A percentile compares a stretch with the other conserved stretches of the same genome.
Conservation (phyloP, 305 asterid genomes). For the Fraxinus baroniana region DNA sequence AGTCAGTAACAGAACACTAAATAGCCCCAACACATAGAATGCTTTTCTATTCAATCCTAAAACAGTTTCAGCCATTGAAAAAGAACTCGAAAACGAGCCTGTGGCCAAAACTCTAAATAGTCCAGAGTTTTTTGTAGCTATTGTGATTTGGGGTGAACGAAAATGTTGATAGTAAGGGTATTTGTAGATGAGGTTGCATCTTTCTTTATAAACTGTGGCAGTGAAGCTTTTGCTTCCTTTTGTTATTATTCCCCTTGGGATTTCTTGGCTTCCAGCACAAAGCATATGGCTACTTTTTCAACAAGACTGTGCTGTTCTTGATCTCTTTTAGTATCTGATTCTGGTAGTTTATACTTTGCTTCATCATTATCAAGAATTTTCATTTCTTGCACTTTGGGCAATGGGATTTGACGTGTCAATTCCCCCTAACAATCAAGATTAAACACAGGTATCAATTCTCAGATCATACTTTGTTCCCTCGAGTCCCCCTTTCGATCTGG, state of each 20-base stretch:
- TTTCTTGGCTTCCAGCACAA: constrained; percentile 53
- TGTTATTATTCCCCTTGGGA: constrained; percentile 32
- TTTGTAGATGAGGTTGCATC: constrained; percentile 56
- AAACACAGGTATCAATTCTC: background rate
- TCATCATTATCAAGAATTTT: constrained; percentile 45
- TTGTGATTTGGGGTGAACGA: constrained; percentile 7
- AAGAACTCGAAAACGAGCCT: background rate
- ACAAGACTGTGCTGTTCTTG: constrained; percentile 16
- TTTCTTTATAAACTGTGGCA: constrained; percentile 45
- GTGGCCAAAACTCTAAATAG: background rate
- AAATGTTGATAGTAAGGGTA: constrained; percentile 29
- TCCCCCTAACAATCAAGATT: background rate
- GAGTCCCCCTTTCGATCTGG: background rate
- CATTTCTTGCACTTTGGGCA: constrained; percentile 46
- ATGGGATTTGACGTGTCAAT: constrained; percentile 22
- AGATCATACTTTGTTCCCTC: background rate
- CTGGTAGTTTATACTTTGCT: constrained; percentile 60
- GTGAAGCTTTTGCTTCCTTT: constrained; percentile 51
- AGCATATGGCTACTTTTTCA: constrained; percentile 39
- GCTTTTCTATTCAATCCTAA: constrained; percentile 14
- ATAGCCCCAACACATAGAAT: constrained; percentile 27
- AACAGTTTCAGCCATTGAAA: constrained; percentile 45
- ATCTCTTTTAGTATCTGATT: constrained; percentile 21
- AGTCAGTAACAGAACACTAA: constrained; percentile 37
- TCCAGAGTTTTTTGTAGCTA: constrained; percentile 14